Base-by-base conservation (phyloP, 2,329 filamentous ascomycete species). In the Beauveria varroae region DNA sequence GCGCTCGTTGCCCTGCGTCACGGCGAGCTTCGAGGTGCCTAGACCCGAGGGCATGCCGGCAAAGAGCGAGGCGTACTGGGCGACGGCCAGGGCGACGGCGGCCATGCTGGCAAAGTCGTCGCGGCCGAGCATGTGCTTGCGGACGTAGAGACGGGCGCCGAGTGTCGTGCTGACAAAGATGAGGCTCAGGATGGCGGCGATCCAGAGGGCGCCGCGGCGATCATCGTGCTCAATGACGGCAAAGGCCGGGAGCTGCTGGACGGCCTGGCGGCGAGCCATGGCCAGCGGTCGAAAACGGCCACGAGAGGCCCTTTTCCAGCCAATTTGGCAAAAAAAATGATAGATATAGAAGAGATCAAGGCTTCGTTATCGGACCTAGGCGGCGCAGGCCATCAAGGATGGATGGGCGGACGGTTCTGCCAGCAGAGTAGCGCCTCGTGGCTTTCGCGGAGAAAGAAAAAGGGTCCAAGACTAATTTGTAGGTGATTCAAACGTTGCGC, bases 161-260 rank as follows among this genome's bases (percentile, higher is more conserved):
- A 43, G 28, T 7, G 56, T 57, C 5, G 63, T 28, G 24, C 40
- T 22, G 40, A 60, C 64, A 53, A 65, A 67, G 28, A 64, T 60
- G 49, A 63, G 46, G 22, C 63, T 62, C 24, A 65, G 44, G 44
- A 66, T 65, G 24, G 63, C 55, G 26, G 64, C 49, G 49, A 66
- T 65, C 66, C 64, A 65, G 43, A 65, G 43, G 9, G 64, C 61
- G 7, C 65, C 65, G 16, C 64, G 63, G 20, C 62, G 61, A 54
- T 67, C 65, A 14, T 62, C 57, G 28, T 44, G 43, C 5, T 37
- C 46, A 34, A 62, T 57, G 44, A 16, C 26, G 24, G 60, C 60
- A 47, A 62, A 62, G 8, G 60, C 30, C 7, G 56, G 56, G 14
- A 58, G 41, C 56, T 58, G 56, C 22, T 58, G 46, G 34, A 58